Base-by-base conservation (phyloP, 371 early-diverging fungal species). In the Actinomortierella ambigua region DNA sequence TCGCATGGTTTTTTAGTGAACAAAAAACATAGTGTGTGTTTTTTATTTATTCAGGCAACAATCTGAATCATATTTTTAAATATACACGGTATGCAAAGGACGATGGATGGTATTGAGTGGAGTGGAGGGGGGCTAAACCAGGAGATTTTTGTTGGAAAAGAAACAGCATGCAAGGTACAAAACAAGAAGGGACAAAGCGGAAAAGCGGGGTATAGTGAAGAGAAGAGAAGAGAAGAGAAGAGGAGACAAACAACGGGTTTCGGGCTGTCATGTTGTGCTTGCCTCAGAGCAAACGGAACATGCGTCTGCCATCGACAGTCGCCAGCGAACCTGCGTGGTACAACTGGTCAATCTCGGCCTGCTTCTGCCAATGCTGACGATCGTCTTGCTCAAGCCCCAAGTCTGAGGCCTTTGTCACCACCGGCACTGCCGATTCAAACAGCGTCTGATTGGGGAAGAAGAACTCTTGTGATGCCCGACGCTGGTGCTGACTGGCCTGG, bases 281-380 rank as follows among this genome's bases (percentile, higher is more conserved):
- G 2, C 20, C 27, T 61, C 47, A 71, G 40, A 71, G 71, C 17
- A 71, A 40, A 17, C 71, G 62, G 41, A 71, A 65, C 62, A 71
- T 65, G n/a, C n/a, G 52, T 17, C 59, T 54, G 28, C 71, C 71
- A 39, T 71, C 71, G 39, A 50, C 55, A 49, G 71, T 71, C 59
- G 55, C 41, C 11, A 59, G 7, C 2, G 71, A 71, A 24, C 65
- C 71, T 9, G 62, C 62, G 42, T 70, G 61, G 62, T 70, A 70
- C 43, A 70, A 22, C 13, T 14, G 43, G 23, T 65, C 62, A 50
- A 60, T 62, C 51, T 65, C 66, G 17, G 65, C 62, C 43, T 34
- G 34, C 34, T 34, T 34, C 34, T 34, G 34, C 34, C 34, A 34
- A 34, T 34, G 34, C 34, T 34, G 34, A 11, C 34, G 34, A 34